A percentile compares a stretch with the other conserved stretches of the same genome.
Conservation (phyloP, 768 basidiomycete genomes). For the Xerocomellus amylosporus region DNA sequence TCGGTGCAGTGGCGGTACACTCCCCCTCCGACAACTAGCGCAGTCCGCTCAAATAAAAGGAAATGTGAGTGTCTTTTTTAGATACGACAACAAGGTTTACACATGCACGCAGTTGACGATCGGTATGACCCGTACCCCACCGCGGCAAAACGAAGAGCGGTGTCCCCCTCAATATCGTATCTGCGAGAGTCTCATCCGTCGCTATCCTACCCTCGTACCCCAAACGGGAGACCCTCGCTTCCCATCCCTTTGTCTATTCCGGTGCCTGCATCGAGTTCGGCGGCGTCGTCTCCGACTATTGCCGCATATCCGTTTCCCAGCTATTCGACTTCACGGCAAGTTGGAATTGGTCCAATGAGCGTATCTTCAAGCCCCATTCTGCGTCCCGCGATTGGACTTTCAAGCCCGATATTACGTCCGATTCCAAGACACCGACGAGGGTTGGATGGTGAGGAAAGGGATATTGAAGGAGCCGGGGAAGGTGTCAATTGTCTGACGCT, state of each 20-base stretch:
- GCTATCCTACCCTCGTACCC: conserved; percentile 45
- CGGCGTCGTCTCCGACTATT: conserved; percentile 72
- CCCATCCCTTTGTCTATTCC: conserved; percentile 65
- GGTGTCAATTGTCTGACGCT: conserved; percentile 64
- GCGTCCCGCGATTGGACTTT: conserved; percentile 64
- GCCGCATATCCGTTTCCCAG: conserved; percentile 45
- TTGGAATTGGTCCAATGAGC: conserved; percentile 43
- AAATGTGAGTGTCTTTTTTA: conserved; percentile 50
- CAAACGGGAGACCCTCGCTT: conserved; percentile 59
- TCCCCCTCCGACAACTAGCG: conserved; percentile 75
- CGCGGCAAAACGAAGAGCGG: conserved; percentile 75
- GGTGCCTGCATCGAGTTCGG: conserved; percentile 55
- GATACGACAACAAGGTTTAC: conserved; percentile 5
- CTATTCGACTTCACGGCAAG: conserved; percentile 36
- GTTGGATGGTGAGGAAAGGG: conserved; percentile 59
- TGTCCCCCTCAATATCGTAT: conserved; percentile 73
- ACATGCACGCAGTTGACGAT: conserved; percentile 59
- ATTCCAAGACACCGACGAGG: conserved; percentile 52
- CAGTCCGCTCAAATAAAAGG: conserved; percentile 76
- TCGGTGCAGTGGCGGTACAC: conserved; percentile 76
- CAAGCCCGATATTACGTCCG: conserved; percentile 75
- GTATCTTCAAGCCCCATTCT: conserved; percentile 75
- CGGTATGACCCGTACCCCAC: conserved; percentile 83
- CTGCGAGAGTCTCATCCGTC: conserved; percentile 59
- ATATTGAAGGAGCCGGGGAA: conserved; percentile 77